Conservation (phyloP, 2,329 filamentous ascomycete species). For the Xylaria sp. region DNA sequence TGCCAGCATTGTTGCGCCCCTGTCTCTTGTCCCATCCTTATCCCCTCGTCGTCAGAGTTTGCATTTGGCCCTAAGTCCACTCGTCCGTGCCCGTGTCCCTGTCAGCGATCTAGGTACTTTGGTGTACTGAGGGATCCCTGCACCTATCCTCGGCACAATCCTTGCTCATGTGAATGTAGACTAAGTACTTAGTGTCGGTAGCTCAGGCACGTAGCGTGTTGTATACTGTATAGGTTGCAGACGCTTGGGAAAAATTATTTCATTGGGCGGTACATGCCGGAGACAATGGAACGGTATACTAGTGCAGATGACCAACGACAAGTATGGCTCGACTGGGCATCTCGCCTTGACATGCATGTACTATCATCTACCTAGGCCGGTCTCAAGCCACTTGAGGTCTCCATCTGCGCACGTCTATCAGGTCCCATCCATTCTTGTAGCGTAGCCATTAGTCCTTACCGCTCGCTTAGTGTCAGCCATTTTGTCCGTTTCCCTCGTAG, state of each 20-base stretch:
- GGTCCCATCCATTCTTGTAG: conserved; percentile 10
- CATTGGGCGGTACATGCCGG: neutral
- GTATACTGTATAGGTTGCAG: neutral
- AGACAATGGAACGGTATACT: neutral
- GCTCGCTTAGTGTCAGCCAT: conserved; percentile 26
- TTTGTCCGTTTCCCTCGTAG: neutral
- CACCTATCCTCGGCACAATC: conserved; percentile 7
- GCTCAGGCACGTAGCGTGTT: neutral
- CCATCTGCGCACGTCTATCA: conserved; percentile 5
- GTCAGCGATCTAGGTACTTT: conserved; percentile 30
- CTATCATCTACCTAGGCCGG: conserved; percentile 2
- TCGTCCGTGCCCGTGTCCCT: conserved; percentile 14
- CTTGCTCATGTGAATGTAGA: conserved; percentile 10
- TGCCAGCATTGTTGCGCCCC: neutral
- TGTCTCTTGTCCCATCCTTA: neutral
- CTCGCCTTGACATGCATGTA: conserved; percentile 1
- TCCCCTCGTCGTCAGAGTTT: conserved; percentile 6
- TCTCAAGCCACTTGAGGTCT: conserved; percentile 20
- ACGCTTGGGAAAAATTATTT: neutral
- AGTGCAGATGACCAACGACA: too few species aligned
- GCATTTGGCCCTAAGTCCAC: neutral
- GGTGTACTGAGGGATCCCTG: conserved; percentile 18
- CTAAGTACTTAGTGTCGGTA: neutral
- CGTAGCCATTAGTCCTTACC: conserved; percentile 24
- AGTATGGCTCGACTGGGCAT: conserved; percentile 5